These are phyloP conservation scores for Hypsizygus ulmarius DNA, from an alignment of 1,284 basidiomycete species.

Conservation along the genomic window DNA sequence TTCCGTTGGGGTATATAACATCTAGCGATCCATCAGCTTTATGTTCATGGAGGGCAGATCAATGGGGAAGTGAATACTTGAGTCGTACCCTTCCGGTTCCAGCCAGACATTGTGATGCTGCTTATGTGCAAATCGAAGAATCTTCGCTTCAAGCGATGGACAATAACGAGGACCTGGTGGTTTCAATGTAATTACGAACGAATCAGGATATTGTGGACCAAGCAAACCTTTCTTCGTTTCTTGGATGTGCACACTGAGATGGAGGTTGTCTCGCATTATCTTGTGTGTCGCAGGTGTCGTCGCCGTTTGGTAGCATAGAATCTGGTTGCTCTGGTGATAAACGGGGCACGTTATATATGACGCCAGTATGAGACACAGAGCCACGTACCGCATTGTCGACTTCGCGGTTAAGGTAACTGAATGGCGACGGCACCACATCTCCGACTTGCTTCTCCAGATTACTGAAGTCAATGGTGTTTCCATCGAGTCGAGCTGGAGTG, in stretches of 20 bases:
- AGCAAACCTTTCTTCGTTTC: constrained; percentile 76
- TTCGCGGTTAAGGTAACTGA: constrained; percentile 50
- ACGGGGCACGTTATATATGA: neutral
- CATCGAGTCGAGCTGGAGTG: constrained; percentile 79
- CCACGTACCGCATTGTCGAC: constrained; percentile 51
- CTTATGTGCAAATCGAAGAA: constrained; percentile 76
- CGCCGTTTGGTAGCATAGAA: constrained; percentile 70
- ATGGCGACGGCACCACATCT: constrained; percentile 38
- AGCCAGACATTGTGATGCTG: constrained; percentile 79
- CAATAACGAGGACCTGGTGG: constrained; percentile 81
- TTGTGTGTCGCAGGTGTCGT: constrained; percentile 75
- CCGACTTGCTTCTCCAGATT: constrained; percentile 43
- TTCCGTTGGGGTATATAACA: constrained; percentile 86
- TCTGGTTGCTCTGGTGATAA: constrained; percentile 58
- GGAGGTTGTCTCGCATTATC: constrained; percentile 70
- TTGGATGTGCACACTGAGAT: constrained; percentile 79
- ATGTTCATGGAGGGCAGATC: neutral
- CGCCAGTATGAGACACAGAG: neutral
- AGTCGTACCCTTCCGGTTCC: constrained; percentile 89
- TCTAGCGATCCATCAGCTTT: constrained; percentile 38
- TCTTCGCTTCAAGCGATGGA: constrained; percentile 86
- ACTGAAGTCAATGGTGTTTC: constrained; percentile 67
- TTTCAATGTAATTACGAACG: neutral
- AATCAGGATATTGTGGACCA: neutral
- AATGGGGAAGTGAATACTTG: constrained; percentile 44